These are phyloP conservation scores for Geotrichum macrosporum DNA, from an alignment of 1,139 yeast genomes.

Conservation along the genomic window DNA sequence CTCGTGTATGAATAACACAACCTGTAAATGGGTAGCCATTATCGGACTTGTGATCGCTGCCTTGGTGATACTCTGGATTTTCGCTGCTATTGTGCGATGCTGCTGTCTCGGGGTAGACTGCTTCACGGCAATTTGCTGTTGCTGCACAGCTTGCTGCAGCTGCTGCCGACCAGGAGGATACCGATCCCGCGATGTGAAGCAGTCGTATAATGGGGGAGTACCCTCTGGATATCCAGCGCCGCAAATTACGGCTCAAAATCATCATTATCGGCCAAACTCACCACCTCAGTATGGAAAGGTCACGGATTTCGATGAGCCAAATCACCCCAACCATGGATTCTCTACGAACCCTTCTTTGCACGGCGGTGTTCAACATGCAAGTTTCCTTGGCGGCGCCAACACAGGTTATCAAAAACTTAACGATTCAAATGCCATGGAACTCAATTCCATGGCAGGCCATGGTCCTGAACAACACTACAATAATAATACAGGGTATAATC, in stretches of 20 bases:
- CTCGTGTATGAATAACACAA: conserved; percentile 70
- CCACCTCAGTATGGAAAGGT: conserved; percentile 6
- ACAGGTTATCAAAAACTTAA: conserved; percentile 13
- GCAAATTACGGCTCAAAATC: conserved; percentile 12
- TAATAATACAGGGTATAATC: conserved; percentile 14
- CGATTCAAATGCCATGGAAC: conserved; percentile 6
- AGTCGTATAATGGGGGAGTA: too few relatives aligned
- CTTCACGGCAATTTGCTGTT: conserved; percentile 42
- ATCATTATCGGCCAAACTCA: conserved; percentile 10
- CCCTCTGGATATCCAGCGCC: conserved; percentile 5
- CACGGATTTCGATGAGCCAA: neutral
- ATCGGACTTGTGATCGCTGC: conserved; percentile 63
- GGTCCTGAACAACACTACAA: conserved; percentile 2
- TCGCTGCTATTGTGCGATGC: conserved; percentile 42
- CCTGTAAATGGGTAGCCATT: conserved; percentile 73
- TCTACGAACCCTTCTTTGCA: too few relatives aligned
- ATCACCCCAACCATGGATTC: too few relatives aligned
- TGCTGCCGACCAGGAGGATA: too few relatives aligned
- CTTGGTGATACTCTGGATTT: conserved; percentile 38
- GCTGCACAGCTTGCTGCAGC: conserved; percentile 31
- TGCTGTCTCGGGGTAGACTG: conserved; percentile 42
- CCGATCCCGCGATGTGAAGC: too few relatives aligned
- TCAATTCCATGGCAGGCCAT: conserved; percentile 14
- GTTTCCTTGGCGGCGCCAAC: conserved; percentile 1
- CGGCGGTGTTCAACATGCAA: neutral